A percentile compares a stretch with the other conserved stretches of the same genome.
Conservation (phyloP, 306 rosid genomes). For the Vigna unguiculata region DNA sequence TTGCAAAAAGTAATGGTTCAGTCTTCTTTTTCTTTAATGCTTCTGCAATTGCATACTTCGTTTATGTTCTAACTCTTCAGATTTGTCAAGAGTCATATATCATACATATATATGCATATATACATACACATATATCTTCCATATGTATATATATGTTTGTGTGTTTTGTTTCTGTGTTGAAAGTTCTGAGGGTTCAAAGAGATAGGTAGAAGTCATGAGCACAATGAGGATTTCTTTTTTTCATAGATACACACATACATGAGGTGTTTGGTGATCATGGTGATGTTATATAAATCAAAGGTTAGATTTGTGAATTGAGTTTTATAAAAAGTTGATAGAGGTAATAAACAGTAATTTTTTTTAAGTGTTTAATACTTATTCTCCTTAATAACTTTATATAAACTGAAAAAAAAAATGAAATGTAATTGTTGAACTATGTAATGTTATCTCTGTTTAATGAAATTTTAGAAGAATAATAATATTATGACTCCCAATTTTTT, state of each 20-base stretch:
- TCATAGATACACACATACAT: neutral
- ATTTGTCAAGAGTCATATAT: neutral
- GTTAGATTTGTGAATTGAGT: neutral
- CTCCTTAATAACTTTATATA: too few relatives aligned
- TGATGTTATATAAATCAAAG: neutral
- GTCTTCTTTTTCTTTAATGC: slow-evolving; percentile 14
- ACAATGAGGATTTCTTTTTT: neutral
- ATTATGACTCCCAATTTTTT: too few relatives aligned
- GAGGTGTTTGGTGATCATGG: neutral
- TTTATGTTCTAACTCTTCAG: slow-evolving; percentile 10
- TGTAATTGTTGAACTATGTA: too few relatives aligned
- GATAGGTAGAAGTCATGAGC: neutral
- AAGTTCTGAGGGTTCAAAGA: too few relatives aligned
- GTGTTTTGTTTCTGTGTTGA: too few relatives aligned
- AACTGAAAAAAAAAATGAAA: too few relatives aligned
- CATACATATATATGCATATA: too few relatives aligned
- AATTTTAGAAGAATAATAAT: too few relatives aligned
- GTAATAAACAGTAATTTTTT: too few relatives aligned
- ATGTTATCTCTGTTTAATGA: too few relatives aligned
- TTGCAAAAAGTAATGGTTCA: slow-evolving; percentile 39
- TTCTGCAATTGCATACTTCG: slow-evolving; percentile 24
- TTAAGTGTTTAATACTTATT: neutral
- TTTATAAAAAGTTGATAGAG: neutral
- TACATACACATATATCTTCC: too few relatives aligned
- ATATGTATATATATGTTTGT: too few relatives aligned